Base-by-base conservation (phyloP, 139 green algal genomes). In the Chlorella sp. region DNA sequence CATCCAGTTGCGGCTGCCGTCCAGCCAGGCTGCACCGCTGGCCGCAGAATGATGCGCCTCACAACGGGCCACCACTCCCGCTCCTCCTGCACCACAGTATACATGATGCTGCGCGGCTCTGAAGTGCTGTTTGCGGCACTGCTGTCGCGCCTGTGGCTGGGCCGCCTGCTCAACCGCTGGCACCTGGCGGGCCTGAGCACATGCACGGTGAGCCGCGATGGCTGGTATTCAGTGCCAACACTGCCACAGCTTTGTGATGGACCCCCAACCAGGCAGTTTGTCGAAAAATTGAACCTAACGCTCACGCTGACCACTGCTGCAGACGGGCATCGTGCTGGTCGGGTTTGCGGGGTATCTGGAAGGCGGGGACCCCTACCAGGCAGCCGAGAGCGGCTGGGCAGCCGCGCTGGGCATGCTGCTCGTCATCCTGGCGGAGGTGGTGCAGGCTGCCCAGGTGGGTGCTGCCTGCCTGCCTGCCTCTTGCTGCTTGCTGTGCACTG, bases 161-260 rank as follows among this genome's bases (percentile, higher is more conserved):
- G 87, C 16, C 81, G 91, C 38, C 75, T 39, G 12, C 87, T 95
- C 32, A 94, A 94, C 87, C 87, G 86, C 55, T 80, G 80, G 39
- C 95, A 98, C 87, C 74, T 89, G 38, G 13, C 82, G n/a, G 95
- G 95, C 80, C 96, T 98, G 73, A 28, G 81, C 0, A 95, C 87
- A 86, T 97, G 93, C 87, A 85, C 94, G 81, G 90, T 94, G 70
- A 60, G 51, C 51, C 26, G 39, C n/a, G n/a, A n/a, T n/a, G n/a
- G n/a, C n/a, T n/a, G n/a, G n/a, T n/a, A n/a, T n/a, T n/a, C n/a
- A n/a, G n/a, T n/a, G n/a, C n/a, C n/a, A n/a, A n/a, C n/a, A n/a
- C n/a, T n/a, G n/a, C n/a, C n/a, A n/a, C n/a, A n/a, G n/a, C n/a
- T n/a, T n/a, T n/a, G n/a, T n/a, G n/a, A n/a, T n/a, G n/a, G n/a